Base-by-base conservation (phyloP, 2,329 filamentous ascomycete species). In the Pseudocercospora cruenta region DNA sequence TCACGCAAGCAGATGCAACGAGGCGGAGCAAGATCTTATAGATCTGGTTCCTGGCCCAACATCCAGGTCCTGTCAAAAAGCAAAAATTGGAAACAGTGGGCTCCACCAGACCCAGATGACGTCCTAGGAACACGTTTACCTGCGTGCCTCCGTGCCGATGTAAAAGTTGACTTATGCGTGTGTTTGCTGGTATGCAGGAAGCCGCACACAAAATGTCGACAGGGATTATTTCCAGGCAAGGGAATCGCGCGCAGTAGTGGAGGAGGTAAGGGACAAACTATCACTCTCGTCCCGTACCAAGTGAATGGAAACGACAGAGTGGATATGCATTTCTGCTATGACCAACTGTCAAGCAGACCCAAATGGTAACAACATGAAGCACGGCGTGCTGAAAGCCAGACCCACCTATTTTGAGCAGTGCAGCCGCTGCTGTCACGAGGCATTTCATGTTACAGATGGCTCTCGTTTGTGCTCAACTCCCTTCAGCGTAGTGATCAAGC, bases 371-470 rank as follows among this genome's bases (percentile, higher is more conserved):
- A 55, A 31, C 26, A 58, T 58, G 31, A 43, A 39, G 55, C 22
- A 19, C 28, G 47, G 47, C 47, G 47, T 53, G 47, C 21, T 24
- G 24, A 26, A 12, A 58, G 28, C 31, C n/a, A 39, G 65, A 58
- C 64, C 60, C 64, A 51, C 64, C 39, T 66, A 49, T 62, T 59
- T 53, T 47, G 61, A 64, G 39, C 57, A 67, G 31, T 51, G 39
- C 16, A 54, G 39, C 58, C 55, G 36, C 60, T 58, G 53, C 67
- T 65, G 67, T 69, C 67, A 69, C 63, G 67, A 64, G 64, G 58
- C 62, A 59, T 43, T 43, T 33, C 51, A 58, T 58, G 65, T 62
- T 57, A 63, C 65, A 61, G 43, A 64, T 61, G 65, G 61, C 61
- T 58, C 31, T 51, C 62, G 33, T 64, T 60, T 26, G 49, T 58